A percentile compares a stretch with the other conserved stretches of the same genome.
Evolutionary conservation across 2,329 filamentous ascomycete species (phyloP).

Genomic region (Lasiodiplodia citricola): DNA sequence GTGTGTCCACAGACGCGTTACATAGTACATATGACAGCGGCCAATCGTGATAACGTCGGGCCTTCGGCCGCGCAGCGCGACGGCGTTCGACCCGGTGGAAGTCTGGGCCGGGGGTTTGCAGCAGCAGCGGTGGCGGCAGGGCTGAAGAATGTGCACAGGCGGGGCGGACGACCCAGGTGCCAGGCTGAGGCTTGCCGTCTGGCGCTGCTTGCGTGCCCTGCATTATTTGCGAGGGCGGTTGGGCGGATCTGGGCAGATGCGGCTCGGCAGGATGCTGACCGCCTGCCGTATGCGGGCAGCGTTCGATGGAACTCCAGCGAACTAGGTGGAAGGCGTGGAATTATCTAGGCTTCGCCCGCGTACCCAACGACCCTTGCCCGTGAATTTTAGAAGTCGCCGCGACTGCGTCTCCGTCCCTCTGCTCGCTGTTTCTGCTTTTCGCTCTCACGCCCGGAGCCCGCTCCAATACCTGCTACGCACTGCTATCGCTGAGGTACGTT

Average conservation of each 20-base stretch:
- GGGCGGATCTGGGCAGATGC: conserved; percentile 2
- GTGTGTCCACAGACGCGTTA: conserved; percentile 18
- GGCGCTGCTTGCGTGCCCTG: background rate
- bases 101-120: background rate
- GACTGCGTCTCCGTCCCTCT: conserved; percentile 12
- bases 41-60: conserved; percentile 25
- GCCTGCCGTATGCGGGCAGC: conserved; percentile 13
- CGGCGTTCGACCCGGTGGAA: background rate
- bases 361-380: conserved; percentile 21
- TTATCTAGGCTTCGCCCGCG: conserved; percentile 21
- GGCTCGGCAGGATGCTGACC: conserved; percentile 4
- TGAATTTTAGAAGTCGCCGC: conserved; percentile 22
- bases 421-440: background rate
- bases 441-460: background rate
- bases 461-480: background rate
- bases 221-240: background rate
- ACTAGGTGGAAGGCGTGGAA: conserved; percentile 21
- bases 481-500: conserved; percentile 12
- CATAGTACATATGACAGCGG: conserved; percentile 22
- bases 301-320: conserved; percentile 21
- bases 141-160: background rate
- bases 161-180: background rate
- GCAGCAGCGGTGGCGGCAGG: conserved; percentile 4
- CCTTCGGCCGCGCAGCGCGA: background rate
- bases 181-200: background rate